phyloP scores from a whole-genome alignment of 2,329 filamentous ascomycete genomes.

The Fusarium citri region DNA sequence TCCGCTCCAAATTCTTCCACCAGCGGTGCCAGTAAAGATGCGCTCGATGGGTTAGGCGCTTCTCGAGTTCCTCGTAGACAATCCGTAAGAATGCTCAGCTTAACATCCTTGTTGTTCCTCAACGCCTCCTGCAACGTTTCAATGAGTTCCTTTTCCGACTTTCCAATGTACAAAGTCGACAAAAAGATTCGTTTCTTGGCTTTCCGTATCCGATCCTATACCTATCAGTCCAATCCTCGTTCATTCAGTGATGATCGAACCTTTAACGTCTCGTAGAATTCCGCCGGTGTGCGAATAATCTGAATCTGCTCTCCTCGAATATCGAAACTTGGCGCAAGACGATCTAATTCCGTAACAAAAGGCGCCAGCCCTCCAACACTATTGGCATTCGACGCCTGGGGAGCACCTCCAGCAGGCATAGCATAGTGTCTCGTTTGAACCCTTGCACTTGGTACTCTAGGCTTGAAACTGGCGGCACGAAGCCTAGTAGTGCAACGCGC shows the following conservation, averaged over 20 bases:
- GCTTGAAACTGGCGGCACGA: constrained; percentile 39
- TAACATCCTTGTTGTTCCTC: constrained; percentile 77
- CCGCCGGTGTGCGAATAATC: constrained; percentile 82
- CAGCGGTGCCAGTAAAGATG: constrained; percentile 87
- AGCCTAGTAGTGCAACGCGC: constrained; percentile 48
- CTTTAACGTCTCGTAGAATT: constrained; percentile 94
- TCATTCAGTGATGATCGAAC: constrained; percentile 55
- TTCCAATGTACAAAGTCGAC: constrained; percentile 97
- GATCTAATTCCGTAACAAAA: constrained; percentile 80
- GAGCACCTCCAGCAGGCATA: constrained; percentile 47
- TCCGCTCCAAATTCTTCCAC: constrained; percentile 84
- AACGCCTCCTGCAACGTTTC: constrained; percentile 81
- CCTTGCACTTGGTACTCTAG: constrained; percentile 46
- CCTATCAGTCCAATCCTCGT: constrained; percentile 25
- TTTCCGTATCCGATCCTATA: constrained; percentile 79
- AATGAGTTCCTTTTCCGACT: constrained; percentile 90
- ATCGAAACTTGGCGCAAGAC: constrained; percentile 89
- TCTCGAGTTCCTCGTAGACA: constrained; percentile 91
- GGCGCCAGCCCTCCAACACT: constrained; percentile 60
- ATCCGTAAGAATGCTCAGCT: constrained; percentile 91
- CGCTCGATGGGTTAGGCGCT: constrained; percentile 85
- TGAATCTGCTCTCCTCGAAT: constrained; percentile 82
- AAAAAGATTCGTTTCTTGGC: constrained; percentile 87
- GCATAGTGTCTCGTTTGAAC: constrained; percentile 57
- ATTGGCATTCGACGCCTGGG: constrained; percentile 39